These are phyloP conservation scores for Aspergillus cristatus DNA, from an alignment of 495 filamentous ascomycete genomes.

Conservation along the genomic window DNA sequence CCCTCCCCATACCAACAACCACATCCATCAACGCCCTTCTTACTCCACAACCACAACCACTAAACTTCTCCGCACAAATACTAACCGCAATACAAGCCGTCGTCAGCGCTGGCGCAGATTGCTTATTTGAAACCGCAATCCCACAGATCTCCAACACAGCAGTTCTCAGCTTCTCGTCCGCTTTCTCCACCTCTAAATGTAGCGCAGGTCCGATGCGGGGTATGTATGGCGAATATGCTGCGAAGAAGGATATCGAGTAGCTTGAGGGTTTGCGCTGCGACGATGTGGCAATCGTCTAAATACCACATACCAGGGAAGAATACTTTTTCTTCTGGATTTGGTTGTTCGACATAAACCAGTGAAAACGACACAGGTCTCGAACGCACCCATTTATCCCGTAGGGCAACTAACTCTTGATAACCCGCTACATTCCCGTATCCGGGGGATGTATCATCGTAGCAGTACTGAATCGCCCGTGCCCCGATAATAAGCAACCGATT, in stretches of 20 bases:
- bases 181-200: background rate
- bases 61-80: constrained; percentile 17
- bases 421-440: background rate
- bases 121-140: constrained; percentile 14
- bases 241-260: background rate
- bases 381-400: constrained; percentile 1
- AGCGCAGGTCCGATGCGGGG: constrained; percentile 1
- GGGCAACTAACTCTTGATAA: constrained; percentile 1
- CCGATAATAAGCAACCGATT: constrained; percentile 16
- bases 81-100: constrained; percentile 17
- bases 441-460: constrained; percentile 20
- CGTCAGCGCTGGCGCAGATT: constrained; percentile 12
- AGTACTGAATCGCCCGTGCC: constrained; percentile 17
- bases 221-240: background rate
- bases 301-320: constrained; percentile 28
- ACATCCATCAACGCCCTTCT: constrained; percentile 12
- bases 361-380: constrained; percentile 8
- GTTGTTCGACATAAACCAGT: constrained; percentile 8
- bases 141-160: constrained; percentile 18
- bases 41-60: constrained; percentile 3
- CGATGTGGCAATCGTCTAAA: constrained; percentile 19
- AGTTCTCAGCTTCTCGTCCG: constrained; percentile 5
- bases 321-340: constrained; percentile 4
- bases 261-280: background rate
- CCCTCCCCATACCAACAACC: constrained; percentile 2